Evolutionary conservation across 2,329 filamentous ascomycete species (phyloP), one percentile per base, ranked within the genome.

Genomic region (Leptographium radiaticola): DNA sequence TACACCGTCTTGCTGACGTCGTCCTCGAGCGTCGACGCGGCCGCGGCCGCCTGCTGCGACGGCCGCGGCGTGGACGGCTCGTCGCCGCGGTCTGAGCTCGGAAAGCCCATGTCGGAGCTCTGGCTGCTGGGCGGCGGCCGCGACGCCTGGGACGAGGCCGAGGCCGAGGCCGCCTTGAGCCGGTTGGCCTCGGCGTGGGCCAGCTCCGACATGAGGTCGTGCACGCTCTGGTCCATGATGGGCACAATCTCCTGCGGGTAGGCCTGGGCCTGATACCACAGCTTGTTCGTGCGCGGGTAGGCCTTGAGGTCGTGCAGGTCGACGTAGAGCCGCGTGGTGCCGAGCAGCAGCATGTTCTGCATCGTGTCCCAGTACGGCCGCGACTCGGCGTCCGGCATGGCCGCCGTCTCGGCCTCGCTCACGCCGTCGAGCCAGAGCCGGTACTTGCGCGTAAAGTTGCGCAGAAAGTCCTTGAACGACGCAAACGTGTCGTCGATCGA

Each of bases 171-270:
- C 13, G 73, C 69, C 59, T 84, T 79, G 64, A 85, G 76, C 56
- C 81, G 81, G 38, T 84, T 75, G 75, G 86, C 87, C 62, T 94
- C 86, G 56, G 84, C 83, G 57, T 87, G 81, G 0, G 91, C 89
- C 50, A 97, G 72, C 64, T 95, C 90, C 30, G 93, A 80, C 84
- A 97, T 95, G 53, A 89, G 76, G 69, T 98, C 91, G 65, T 95
- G 94, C 51, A 96, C 81, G 7, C 84, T 83, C 67, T 95, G 88
- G 76, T 98, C 94, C 86, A 98, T 95, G 48, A 97, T 77, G 3
- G 91, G 90, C 46, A 98, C 86, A 52, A 98, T 90, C 75, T 98
- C 93, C 64, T 93, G 89, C 0, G 93, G 93, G 64, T 96, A 98
- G 15, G 87, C 84, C 66, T 95, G 88, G 55, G 94, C 75, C 68